A percentile compares a stretch with the other conserved stretches of the same genome.
These are phyloP conservation scores for Cucurbita moschata DNA, from an alignment of 306 rosid genomes.

Conservation along the genomic window DNA sequence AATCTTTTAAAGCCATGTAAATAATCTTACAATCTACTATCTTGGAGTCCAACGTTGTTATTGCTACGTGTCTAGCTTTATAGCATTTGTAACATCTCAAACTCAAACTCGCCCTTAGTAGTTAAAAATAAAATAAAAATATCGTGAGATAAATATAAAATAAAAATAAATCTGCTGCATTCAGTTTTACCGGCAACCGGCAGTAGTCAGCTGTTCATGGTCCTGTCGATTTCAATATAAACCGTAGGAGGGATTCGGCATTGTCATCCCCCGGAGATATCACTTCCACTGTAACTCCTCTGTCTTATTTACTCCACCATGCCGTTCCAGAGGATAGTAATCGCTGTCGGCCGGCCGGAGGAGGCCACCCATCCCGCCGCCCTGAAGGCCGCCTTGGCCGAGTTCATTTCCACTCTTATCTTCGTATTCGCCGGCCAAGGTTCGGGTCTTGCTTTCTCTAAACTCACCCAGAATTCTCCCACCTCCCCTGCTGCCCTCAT, in stretches of 20 bases:
- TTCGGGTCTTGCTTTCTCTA: constrained; percentile 67
- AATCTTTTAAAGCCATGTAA: no score
- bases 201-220: not conserved
- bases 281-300: not conserved
- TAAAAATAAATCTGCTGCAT: no score
- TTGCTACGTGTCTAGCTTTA: no score
- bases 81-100: no score
- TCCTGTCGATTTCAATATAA: not conserved
- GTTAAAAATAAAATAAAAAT: no score
- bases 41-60: no score
- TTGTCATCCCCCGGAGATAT: not conserved
- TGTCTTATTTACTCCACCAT: constrained; percentile 10
- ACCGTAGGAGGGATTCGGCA: not conserved
- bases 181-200: not conserved
- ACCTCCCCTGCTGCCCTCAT: constrained; percentile 51
- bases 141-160: no score
- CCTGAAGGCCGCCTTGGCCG: constrained; percentile 54
- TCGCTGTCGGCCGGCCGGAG: constrained; percentile 41
- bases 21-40: no score
- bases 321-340: constrained; percentile 55
- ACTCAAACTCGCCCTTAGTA: no score
- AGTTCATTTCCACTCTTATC: constrained; percentile 75
- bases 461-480: constrained; percentile 42
- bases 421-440: constrained; percentile 91
- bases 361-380: constrained; percentile 56